A percentile compares a stretch with the other conserved stretches of the same genome.
Conservation (phyloP, 2,329 filamentous ascomycete species). For the Anisogramma anomala region DNA sequence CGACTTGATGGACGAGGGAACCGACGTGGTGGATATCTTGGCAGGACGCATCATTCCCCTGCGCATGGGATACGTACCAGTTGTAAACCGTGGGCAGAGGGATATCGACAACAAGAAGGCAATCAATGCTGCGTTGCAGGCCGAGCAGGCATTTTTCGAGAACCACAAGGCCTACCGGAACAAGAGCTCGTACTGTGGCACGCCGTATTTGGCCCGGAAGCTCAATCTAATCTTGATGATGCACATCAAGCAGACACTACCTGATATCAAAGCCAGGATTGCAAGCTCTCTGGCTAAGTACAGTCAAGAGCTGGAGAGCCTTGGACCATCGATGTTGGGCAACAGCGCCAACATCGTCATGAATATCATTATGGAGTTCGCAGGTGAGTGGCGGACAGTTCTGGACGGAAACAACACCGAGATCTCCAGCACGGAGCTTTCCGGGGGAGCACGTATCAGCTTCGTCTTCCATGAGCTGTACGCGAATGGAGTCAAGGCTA, state of each 20-base stretch:
- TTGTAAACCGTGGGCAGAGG: constrained; percentile 93
- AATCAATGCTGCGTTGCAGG: constrained; percentile 80
- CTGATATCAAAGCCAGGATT: constrained; percentile 96
- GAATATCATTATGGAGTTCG: constrained; percentile 98
- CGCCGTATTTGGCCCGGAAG: constrained; percentile 90
- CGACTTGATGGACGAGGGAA: constrained; percentile 97
- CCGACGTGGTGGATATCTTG: constrained; percentile 94
- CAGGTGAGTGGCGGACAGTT: constrained; percentile 92
- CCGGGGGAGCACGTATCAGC: constrained; percentile 93
- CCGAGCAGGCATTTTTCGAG: constrained; percentile 95
- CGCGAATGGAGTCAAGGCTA: constrained; percentile 91
- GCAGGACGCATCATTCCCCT: constrained; percentile 95
- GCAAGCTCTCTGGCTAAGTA: constrained; percentile 92
- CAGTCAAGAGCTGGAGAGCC: constrained; percentile 61
- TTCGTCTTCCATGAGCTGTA: constrained; percentile 99
- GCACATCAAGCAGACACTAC: constrained; percentile 99
- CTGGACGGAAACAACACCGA: constrained; percentile 95
- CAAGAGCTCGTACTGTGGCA: constrained; percentile 97
- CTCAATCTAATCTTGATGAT: constrained; percentile 99
- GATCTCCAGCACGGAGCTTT: constrained; percentile 85
- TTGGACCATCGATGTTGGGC: constrained; percentile 90
- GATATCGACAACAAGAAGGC: constrained; percentile 98
- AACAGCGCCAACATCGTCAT: constrained; percentile 94
- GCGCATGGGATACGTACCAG: constrained; percentile 83
- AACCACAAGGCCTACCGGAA: constrained; percentile 98